Percentiles rank a stretch among this genome's conserved stretches.
These are phyloP conservation scores for Adansonia digitata DNA, from an alignment of 345 rosid species.

Conservation along the genomic window DNA sequence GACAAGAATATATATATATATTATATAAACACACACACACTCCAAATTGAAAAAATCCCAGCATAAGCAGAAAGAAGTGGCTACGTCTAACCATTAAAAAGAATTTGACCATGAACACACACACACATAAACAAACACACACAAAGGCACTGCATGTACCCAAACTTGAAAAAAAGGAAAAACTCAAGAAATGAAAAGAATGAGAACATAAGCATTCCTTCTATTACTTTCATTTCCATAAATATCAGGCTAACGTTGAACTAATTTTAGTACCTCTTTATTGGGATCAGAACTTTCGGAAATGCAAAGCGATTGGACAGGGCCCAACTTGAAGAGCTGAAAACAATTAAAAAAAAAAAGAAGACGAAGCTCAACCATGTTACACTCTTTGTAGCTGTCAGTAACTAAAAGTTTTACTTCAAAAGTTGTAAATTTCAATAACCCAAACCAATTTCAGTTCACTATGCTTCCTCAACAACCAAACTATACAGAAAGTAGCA, in stretches of 20 bases:
- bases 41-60: not conserved
- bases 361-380: conserved; percentile 3
- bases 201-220: not conserved
- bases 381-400: not conserved
- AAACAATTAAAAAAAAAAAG: conserved; percentile 11
- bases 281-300: conserved; percentile 34
- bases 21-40: not conserved
- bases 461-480: not conserved
- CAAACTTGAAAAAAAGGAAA: not conserved
- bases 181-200: not conserved
- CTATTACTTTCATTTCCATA: not conserved
- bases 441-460: not conserved
- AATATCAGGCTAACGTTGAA: not conserved
- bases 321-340: conserved; percentile 81
- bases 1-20: not conserved
- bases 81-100: not conserved
- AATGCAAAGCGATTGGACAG: conserved; percentile 64
- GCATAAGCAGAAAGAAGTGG: not conserved
- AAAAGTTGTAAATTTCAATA: not conserved
- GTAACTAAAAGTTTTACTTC: not conserved
- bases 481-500: not conserved
- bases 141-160: not conserved
- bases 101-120: not conserved
- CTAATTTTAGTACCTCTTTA: conserved; percentile 49
- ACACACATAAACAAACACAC: no score